These are phyloP conservation scores for Blastobotrys illinoisensis DNA, from an alignment of 1,139 yeast genomes.

Conservation along the genomic window DNA sequence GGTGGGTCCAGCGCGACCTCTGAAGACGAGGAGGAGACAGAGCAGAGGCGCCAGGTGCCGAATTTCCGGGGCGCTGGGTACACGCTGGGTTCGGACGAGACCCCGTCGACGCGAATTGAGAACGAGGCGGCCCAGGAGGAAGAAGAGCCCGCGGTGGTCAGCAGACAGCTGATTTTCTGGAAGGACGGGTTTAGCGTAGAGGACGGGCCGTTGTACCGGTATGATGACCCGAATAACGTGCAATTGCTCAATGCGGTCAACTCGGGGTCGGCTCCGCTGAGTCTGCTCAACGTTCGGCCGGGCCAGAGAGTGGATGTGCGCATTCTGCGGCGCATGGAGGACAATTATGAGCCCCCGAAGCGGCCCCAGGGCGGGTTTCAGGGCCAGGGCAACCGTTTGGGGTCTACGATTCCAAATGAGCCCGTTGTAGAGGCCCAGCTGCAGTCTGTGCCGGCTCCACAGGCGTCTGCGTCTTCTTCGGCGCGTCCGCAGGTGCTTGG, in stretches of 20 bases:
- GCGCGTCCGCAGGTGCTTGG: constrained; percentile 7
- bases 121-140: constrained; percentile 9
- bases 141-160: constrained; percentile 22
- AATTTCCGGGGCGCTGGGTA: constrained; percentile 69
- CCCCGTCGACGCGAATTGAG: constrained; percentile 13
- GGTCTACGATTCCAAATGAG: constrained; percentile 84
- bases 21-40: constrained; percentile 27
- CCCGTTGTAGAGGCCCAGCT: constrained; percentile 7
- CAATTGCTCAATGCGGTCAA: constrained; percentile 73
- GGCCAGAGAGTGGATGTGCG: constrained; percentile 97
- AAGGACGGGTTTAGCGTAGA: constrained; percentile 93
- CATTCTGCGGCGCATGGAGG: constrained; percentile 75
- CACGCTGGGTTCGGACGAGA: constrained; percentile 59
- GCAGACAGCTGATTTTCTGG: constrained; percentile 82
- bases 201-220: constrained; percentile 77
- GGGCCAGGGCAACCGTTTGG: constrained; percentile 85
- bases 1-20: constrained; percentile 32
- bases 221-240: constrained; percentile 86
- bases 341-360: constrained; percentile 73
- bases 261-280: constrained; percentile 89
- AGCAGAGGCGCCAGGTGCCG: background rate
- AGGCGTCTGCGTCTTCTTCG: constrained; percentile 32
- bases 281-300: constrained; percentile 70
- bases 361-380: constrained; percentile 62
- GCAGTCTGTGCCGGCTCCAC: constrained; percentile 1